phyloP scores from a whole-genome alignment of 2,329 filamentous ascomycete species.

The Rosellinia necatrix region DNA sequence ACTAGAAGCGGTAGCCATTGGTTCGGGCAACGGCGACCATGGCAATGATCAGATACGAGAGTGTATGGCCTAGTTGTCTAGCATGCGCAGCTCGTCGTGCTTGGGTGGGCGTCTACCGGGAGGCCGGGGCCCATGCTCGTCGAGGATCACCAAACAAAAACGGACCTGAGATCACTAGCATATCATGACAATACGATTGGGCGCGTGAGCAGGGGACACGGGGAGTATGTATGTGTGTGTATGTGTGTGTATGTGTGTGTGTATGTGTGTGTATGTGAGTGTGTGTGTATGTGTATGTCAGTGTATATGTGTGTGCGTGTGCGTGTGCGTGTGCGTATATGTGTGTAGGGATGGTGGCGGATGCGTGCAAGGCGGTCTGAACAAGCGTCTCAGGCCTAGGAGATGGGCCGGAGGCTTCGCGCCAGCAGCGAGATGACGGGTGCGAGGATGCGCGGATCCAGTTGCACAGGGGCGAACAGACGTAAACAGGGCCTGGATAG shows the following conservation, averaged over 20 bases:
- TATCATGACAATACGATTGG: constrained; percentile 33
- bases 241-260: background rate
- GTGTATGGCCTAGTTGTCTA: constrained; percentile 23
- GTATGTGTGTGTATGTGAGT: background rate
- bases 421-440: constrained; percentile 9
- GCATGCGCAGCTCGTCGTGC: constrained; percentile 25
- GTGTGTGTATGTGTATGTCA: constrained; percentile 10
- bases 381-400: constrained; percentile 6
- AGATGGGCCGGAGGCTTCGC: constrained; percentile 18
- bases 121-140: constrained; percentile 38
- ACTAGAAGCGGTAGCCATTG: constrained; percentile 41
- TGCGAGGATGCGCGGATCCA: constrained; percentile 9
- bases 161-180: constrained; percentile 31
- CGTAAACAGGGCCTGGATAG: constrained; percentile 2
- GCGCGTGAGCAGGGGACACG: constrained; percentile 17
- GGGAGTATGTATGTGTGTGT: too few relatives aligned
- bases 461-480: constrained; percentile 17
- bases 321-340: background rate
- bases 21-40: constrained; percentile 33
- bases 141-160: constrained; percentile 30
- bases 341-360: constrained; percentile 4
- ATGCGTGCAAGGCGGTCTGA: constrained; percentile 13
- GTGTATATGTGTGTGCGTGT: constrained; percentile 3
- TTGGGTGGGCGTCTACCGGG: constrained; percentile 31
- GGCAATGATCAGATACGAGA: constrained; percentile 29